Conservation (phyloP, 2,329 filamentous ascomycete species). For the Arachnomyces sp. region DNA sequence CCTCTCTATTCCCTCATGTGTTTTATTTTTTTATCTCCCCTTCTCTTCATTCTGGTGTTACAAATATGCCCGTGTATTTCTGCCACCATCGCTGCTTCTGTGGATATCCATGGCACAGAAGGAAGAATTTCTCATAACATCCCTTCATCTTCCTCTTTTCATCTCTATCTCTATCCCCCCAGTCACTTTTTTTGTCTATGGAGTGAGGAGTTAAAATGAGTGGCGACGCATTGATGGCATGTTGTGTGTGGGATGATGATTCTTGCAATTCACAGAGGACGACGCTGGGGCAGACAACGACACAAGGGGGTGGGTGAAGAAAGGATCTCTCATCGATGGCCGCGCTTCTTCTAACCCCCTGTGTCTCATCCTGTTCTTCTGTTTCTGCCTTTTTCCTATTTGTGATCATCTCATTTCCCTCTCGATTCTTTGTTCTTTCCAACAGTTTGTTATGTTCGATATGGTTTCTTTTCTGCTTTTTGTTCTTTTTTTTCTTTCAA, state of each 20-base stretch:
- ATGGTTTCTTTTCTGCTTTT: too few species aligned
- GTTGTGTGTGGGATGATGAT: neutral
- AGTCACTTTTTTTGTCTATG: constrained; percentile 6
- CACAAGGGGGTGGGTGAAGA: too few species aligned
- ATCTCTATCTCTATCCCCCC: neutral
- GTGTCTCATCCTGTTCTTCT: constrained; percentile 12
- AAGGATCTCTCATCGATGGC: too few species aligned
- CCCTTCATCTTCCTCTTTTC: neutral
- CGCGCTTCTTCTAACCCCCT: too few species aligned
- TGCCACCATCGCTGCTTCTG: too few species aligned
- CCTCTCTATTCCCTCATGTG: neutral
- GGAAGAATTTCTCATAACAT: neutral
- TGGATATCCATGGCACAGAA: too few species aligned
- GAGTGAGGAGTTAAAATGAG: neutral
- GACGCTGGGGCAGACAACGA: too few species aligned
- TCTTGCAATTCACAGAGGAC: neutral
- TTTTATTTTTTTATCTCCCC: too few species aligned
- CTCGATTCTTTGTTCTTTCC: constrained; percentile 23
- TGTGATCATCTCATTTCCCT: constrained; percentile 15
- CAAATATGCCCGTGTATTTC: too few species aligned
- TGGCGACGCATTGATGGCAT: too few species aligned
- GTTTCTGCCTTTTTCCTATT: constrained; percentile 14
- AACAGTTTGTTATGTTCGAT: constrained; percentile 23
- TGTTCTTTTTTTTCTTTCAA: too few species aligned
- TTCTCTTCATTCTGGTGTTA: too few species aligned